phyloP scores from a whole-genome alignment of 1,284 basidiomycete species.

The Pulveroboletus sp. region DNA sequence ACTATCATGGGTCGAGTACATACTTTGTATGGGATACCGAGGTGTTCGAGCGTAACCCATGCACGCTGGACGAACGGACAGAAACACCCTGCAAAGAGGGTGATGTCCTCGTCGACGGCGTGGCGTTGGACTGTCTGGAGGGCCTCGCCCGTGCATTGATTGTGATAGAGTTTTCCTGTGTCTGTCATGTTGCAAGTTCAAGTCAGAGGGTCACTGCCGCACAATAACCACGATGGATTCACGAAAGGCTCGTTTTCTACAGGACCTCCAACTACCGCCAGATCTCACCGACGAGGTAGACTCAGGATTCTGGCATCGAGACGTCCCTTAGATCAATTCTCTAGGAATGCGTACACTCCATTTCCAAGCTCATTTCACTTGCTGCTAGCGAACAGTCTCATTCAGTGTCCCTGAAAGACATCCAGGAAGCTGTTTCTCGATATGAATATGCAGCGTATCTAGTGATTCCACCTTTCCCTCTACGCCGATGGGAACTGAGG shows the following conservation, averaged over 20 bases:
- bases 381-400: conserved; percentile 10
- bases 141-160: conserved; percentile 42
- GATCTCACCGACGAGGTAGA: conserved; percentile 31
- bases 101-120: conserved; percentile 31
- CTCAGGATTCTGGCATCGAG: neutral
- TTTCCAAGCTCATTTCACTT: conserved; percentile 26
- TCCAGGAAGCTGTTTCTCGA: conserved; percentile 19
- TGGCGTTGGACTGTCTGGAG: conserved; percentile 38
- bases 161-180: conserved; percentile 33
- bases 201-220: neutral
- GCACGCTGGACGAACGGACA: conserved; percentile 50
- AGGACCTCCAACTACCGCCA: conserved; percentile 17
- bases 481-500: neutral
- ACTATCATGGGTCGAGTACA: neutral
- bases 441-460: conserved; percentile 21
- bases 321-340: neutral
- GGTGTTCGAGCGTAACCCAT: conserved; percentile 46
- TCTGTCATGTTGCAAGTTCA: conserved; percentile 21
- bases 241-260: conserved; percentile 19
- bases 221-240: conserved; percentile 11
- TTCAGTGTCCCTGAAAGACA: conserved; percentile 16
- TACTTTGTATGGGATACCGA: conserved; percentile 40
- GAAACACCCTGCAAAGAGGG: conserved; percentile 44
- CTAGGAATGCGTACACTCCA: conserved; percentile 21
- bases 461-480: conserved; percentile 7